Evolutionary conservation across 78 protist species (phyloP), one percentile per base, ranked within the genome.

Genomic region (Fonticula alba): DNA sequence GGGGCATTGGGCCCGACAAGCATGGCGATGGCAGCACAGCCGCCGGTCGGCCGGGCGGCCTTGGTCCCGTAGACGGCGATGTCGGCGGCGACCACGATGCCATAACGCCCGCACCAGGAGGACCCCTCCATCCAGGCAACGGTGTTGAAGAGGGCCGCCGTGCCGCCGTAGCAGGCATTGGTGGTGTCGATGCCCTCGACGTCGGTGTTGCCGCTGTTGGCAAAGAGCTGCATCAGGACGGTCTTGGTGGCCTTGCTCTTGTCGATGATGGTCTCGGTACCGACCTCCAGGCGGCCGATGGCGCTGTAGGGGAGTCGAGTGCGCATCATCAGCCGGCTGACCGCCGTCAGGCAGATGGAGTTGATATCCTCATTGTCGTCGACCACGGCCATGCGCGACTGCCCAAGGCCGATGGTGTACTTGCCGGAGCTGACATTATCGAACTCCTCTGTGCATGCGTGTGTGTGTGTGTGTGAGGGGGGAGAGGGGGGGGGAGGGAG

Each of bases 141-240:
- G 14, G 91, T 17, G 75, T 87, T 82, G 61, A 86, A 74, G 26
- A 92, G 80, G 4, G 94, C 90, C 4, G 74, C 66, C n/a, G 97
- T 92, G 46, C 94, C 97, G 47, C 97, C 97, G 63, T 92, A 92
- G 69, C 97, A 92, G 15, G 97, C 97, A 64, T 87, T 87, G 65
- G 69, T 79, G 35, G 78, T 71, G 62, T 87, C 87, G 1, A 83
- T 62, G 51, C 91, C 83, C 60, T 73, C 77, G 35, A 81, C 64
- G 51, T 74, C 67, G 43, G 68, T 36, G 62, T 76, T 79, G 33
- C 91, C 90, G 60, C 58, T 38, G 51, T 56, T 66, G 33, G 62
- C 78, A 57, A 89, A 84, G 40, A 84, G 73, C 49, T 66, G 79
- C 88, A 86, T 81, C 27, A 90, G 64, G 22, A 59, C 72, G 10